Evolutionary conservation across 164 flowering plant genomes (phyloP), one percentile per base, ranked within the genome.

Genomic region (Stephania japonica): DNA sequence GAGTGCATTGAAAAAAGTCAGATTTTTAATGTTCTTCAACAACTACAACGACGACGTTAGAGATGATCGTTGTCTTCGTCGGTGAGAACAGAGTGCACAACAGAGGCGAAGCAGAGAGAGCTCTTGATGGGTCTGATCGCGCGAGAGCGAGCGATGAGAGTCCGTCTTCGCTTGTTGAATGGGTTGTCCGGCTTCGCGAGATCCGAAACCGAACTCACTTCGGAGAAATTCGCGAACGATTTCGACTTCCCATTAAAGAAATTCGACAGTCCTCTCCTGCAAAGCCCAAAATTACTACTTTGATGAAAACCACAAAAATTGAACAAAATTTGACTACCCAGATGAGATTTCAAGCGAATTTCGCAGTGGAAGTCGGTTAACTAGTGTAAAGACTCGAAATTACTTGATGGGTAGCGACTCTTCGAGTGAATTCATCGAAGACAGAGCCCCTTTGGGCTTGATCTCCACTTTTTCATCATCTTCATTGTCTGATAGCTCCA

Each of bases 391-490:
- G 18, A 76, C 26, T 12, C 47, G 26, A 5, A 76, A 82, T 81
- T 16, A 90, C 94, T 90, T 90, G 82, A 86, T 84, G 32, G 92
- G 94, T 9, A 90, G 89, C 73, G 91, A 85, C 1, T 87, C 92
- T 72, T 88, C 92, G n/a, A 88, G 71, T 2, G 84, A 80, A 23
- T 65, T 83, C 79, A 90, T 62, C 64, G 87, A 84, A 32, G 73
- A 77, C 66, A 84, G 69, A 38, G 75, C 80, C 25, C 82, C 81
- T 7, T 73, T 77, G 24, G 73, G 61, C 50, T 75, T 69, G 71
- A 81, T 76, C 73, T 79, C 72, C 70, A 49, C 75, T 14, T 73
- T 81, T 10, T 65, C 85, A 7, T 69, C 84, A 18, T 70, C 86
- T 44, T 76, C 85, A 21, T 79, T 84, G 0, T 70, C 84, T n/a